These are phyloP conservation scores for Scenedesmus sp. DNA, from an alignment of 163 green algal species.

Conservation along the genomic window DNA sequence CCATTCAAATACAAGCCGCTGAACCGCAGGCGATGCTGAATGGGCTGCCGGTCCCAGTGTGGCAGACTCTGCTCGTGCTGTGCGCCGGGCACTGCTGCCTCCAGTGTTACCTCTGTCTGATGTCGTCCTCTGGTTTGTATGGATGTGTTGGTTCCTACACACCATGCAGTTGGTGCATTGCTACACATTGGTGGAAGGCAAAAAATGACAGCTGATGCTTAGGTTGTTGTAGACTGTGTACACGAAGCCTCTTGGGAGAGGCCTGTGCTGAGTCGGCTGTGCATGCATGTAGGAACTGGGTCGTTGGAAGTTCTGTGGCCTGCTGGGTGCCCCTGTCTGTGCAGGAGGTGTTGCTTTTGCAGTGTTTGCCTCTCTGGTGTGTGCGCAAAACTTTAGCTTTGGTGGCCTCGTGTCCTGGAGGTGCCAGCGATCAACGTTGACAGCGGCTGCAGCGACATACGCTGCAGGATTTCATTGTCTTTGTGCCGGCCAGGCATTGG, in stretches of 20 bases:
- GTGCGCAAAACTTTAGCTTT: background rate
- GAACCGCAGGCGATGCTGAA: background rate
- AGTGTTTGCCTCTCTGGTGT: background rate
- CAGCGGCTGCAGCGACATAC: too few species aligned
- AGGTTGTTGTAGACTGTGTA: background rate
- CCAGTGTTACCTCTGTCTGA: background rate
- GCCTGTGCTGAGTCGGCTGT: background rate
- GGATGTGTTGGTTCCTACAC: background rate
- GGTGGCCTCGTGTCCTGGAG: background rate
- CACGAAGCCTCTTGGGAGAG: too few species aligned
- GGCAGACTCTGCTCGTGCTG: background rate
- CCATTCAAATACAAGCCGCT: background rate
- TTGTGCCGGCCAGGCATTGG: too few species aligned
- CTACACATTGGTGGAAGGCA: background rate
- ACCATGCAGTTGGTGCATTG: background rate
- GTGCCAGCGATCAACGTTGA: too few species aligned
- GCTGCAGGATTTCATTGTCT: too few species aligned
- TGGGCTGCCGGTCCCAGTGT: background rate
- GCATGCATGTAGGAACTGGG: background rate
- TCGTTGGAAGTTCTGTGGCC: background rate
- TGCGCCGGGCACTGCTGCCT: background rate
- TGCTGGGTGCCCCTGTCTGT: background rate
- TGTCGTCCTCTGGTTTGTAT: background rate
- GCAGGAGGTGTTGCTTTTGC: background rate
- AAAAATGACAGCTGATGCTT: background rate